These are phyloP conservation scores for Ogataea pilisensis DNA, from an alignment of 805 yeast species.

Conservation along the genomic window DNA sequence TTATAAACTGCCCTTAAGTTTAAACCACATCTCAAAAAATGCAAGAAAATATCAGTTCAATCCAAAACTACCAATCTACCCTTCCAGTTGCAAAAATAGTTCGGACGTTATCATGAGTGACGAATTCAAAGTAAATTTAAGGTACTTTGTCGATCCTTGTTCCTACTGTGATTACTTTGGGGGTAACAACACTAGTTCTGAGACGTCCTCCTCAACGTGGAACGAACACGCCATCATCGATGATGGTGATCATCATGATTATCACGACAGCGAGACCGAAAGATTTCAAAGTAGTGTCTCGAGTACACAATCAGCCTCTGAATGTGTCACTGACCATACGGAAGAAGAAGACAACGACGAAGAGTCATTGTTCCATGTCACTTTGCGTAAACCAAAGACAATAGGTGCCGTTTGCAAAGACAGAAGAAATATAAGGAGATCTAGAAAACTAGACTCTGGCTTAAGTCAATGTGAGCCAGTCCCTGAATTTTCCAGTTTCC, in stretches of 20 bases:
- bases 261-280: background rate
- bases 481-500: slow-evolving; percentile 7
- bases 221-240: slow-evolving; percentile 1
- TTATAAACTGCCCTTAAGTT: slow-evolving; percentile 18
- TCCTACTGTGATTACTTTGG: slow-evolving; percentile 12
- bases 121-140: slow-evolving; percentile 21
- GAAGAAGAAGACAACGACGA: background rate
- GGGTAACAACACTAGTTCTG: background rate
- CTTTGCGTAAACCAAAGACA: background rate
- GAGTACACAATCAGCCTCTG: background rate
- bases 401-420: background rate
- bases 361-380: background rate
- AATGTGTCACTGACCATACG: background rate
- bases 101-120: slow-evolving; percentile 21
- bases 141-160: slow-evolving; percentile 22
- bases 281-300: background rate
- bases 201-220: background rate
- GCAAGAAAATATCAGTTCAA: slow-evolving; percentile 15
- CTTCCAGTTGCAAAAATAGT: slow-evolving; percentile 9
- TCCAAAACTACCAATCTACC: slow-evolving; percentile 20
- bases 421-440: background rate
- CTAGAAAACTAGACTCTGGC: background rate
- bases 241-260: slow-evolving; percentile 3
- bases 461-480: background rate
- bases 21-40: slow-evolving; percentile 7